phyloP scores from a whole-genome alignment of 1,284 basidiomycete species.

The Hypsizygus ulmarius region DNA sequence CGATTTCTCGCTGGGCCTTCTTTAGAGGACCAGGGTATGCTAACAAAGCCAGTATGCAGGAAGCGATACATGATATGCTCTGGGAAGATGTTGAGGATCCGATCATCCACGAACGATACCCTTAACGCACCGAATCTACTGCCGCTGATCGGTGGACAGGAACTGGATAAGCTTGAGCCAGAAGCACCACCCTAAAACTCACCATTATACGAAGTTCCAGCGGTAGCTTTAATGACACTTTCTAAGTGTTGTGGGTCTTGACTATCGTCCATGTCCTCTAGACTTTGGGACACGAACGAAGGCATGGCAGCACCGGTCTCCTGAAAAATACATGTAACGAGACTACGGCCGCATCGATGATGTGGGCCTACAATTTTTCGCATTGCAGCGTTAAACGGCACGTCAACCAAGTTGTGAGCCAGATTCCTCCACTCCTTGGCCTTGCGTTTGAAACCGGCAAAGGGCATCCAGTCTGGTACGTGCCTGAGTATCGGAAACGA shows the following conservation, averaged over 20 bases:
- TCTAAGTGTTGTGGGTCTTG: background rate
- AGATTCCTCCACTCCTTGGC: slow-evolving; percentile 21
- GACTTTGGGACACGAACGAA: slow-evolving; percentile 1
- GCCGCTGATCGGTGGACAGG: too few species aligned
- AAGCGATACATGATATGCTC: slow-evolving; percentile 20
- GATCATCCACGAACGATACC: background rate
- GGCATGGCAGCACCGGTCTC: background rate
- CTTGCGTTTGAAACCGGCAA: slow-evolving; percentile 20
- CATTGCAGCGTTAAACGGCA: slow-evolving; percentile 22
- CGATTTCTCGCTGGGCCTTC: slow-evolving; percentile 24
- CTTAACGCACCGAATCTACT: background rate
- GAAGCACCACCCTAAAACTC: background rate
- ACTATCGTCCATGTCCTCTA: background rate
- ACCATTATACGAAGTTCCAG: slow-evolving; percentile 3
- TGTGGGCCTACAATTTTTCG: slow-evolving; percentile 15
- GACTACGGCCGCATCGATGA: background rate
- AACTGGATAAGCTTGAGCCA: background rate
- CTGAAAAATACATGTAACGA: too few species aligned
- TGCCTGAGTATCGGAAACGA: slow-evolving; percentile 6
- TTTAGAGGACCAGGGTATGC: slow-evolving; percentile 27
- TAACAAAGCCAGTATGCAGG: slow-evolving; percentile 33
- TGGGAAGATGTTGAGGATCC: background rate
- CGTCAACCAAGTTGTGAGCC: slow-evolving; percentile 20
- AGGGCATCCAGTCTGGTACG: slow-evolving; percentile 8
- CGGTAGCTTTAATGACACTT: background rate